Conservation (phyloP, 306 rosid species). For the Malus orientalis region DNA sequence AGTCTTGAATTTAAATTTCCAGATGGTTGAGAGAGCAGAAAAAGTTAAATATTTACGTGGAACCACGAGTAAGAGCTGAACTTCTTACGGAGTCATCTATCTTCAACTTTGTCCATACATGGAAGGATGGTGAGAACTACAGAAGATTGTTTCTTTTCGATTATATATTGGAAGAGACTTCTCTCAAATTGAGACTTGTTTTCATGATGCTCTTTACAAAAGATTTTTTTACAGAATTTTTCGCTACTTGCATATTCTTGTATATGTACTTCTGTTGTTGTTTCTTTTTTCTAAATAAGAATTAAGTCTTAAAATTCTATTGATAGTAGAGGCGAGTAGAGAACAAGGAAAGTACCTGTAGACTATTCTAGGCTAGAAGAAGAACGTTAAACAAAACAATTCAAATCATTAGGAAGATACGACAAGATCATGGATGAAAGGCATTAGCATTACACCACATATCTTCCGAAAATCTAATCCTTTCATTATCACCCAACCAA, state of each 20-base stretch:
- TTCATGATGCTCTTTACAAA: neutral
- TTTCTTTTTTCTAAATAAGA: neutral
- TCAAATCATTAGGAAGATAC: neutral
- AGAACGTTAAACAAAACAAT: neutral
- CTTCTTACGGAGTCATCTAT: slow-evolving; percentile 70
- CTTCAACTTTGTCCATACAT: slow-evolving; percentile 68
- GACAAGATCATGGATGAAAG: neutral
- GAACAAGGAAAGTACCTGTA: neutral
- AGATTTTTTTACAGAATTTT: neutral
- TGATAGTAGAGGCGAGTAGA: neutral
- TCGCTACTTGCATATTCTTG: neutral
- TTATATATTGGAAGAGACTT: neutral
- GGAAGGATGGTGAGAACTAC: slow-evolving; percentile 74
- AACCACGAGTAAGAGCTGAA: slow-evolving; percentile 69
- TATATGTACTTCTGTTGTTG: neutral
- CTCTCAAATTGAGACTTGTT: neutral
- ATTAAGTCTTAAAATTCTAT: neutral
- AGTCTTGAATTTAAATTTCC: slow-evolving; percentile 18
- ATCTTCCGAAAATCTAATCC: neutral
- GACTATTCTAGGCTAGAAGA: neutral
- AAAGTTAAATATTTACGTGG: slow-evolving; percentile 65
- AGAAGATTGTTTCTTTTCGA: neutral
- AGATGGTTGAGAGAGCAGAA: slow-evolving; percentile 87
- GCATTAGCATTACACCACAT: neutral
- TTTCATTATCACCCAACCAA: neutral